Conservation (phyloP, 345 rosid species). For the Physaria fendleri region DNA sequence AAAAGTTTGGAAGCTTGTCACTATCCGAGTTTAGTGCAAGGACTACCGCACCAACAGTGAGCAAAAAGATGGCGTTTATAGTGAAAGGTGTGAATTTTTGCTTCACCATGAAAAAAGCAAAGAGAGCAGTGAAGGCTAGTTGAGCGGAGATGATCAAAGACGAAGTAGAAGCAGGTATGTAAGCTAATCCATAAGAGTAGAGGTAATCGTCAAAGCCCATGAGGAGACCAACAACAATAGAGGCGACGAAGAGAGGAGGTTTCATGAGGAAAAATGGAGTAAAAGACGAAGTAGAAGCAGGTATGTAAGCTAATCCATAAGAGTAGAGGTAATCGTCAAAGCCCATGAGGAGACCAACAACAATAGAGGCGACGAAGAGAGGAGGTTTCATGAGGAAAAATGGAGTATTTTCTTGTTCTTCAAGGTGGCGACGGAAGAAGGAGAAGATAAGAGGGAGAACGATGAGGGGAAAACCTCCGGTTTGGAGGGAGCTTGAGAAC, state of each 20-base stretch:
- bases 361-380: conserved; percentile 34
- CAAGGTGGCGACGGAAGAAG: conserved; percentile 29
- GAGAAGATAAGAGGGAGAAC: conserved; percentile 38
- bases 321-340: conserved; percentile 63
- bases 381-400: conserved; percentile 35
- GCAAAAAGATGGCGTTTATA: conserved; percentile 48
- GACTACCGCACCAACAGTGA: conserved; percentile 52
- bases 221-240: conserved; percentile 42
- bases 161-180: conserved; percentile 72
- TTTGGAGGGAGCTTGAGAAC: conserved; percentile 65
- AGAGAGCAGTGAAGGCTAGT: conserved; percentile 60
- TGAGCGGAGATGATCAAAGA: conserved; percentile 53
- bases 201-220: conserved; percentile 59
- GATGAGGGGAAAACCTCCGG: conserved; percentile 41
- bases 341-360: conserved; percentile 46
- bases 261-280: conserved; percentile 30
- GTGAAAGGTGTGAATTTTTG: conserved; percentile 53
- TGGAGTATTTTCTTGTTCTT: not conserved
- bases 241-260: conserved; percentile 30
- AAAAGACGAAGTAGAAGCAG: conserved; percentile 72
- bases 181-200: conserved; percentile 57
- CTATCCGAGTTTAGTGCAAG: conserved; percentile 39
- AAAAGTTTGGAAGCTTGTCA: conserved; percentile 39
- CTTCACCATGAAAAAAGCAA: conserved; percentile 56
- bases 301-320: conserved; percentile 61